These are phyloP conservation scores for Priceomyces carsonii DNA, from an alignment of 805 yeast genomes.

Conservation along the genomic window DNA sequence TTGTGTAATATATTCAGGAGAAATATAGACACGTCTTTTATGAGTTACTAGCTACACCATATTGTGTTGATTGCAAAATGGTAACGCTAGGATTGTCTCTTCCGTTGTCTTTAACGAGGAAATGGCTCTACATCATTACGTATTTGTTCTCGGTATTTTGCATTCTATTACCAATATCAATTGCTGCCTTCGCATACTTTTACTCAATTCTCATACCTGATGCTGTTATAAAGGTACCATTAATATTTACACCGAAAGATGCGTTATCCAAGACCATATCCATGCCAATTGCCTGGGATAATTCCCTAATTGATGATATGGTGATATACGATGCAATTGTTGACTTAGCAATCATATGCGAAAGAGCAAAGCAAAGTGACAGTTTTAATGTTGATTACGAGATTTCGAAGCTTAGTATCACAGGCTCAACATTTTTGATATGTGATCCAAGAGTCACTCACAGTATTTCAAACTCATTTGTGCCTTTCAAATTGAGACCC, in stretches of 20 bases:
- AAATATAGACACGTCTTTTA: no score
- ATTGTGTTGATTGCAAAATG: no score
- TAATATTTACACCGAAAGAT: slow-evolving; percentile 5
- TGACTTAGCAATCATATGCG: slow-evolving; percentile 27
- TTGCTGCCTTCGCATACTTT: slow-evolving; percentile 35
- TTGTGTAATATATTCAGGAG: no score
- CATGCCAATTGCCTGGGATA: slow-evolving; percentile 8
- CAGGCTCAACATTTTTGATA: slow-evolving; percentile 18
- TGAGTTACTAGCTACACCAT: no score
- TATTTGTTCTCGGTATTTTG: slow-evolving; percentile 20
- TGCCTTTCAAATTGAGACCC: slow-evolving; percentile 37
- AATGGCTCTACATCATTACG: slow-evolving; percentile 24
- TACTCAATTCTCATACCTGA: slow-evolving; percentile 35
- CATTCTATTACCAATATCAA: slow-evolving; percentile 35
- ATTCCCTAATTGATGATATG: slow-evolving; percentile 13
- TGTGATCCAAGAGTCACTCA: slow-evolving; percentile 34
- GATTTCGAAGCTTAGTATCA: slow-evolving; percentile 5
- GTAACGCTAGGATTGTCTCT: no score
- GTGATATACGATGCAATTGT: slow-evolving; percentile 16
- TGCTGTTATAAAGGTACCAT: slow-evolving; percentile 16
- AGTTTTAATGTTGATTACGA: slow-evolving; percentile 12
- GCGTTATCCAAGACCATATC: background rate
- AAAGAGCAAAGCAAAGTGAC: slow-evolving; percentile 17
- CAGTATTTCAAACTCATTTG: slow-evolving; percentile 27
- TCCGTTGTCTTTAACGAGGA: slow-evolving; percentile 21